Percentiles rank a stretch among this genome's conserved stretches.
These are phyloP conservation scores for Elymus sibiricus DNA, from an alignment of 176 grass and related monocot species.

Conservation along the genomic window DNA sequence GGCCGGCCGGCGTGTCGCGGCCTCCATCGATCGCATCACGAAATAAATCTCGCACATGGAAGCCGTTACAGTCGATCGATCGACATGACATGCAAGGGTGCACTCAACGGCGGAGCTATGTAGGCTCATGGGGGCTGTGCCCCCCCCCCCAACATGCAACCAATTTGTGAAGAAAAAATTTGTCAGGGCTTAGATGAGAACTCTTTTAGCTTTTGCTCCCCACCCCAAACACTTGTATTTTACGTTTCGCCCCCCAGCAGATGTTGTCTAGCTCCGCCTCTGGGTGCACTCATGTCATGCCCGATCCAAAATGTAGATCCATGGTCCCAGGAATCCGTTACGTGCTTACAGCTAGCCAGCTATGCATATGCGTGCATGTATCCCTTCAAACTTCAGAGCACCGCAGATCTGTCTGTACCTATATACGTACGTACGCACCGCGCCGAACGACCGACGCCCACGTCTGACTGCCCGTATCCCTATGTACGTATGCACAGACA, in stretches of 20 bases:
- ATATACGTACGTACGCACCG: background rate
- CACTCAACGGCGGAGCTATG: too few species aligned
- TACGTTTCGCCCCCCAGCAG: too few species aligned
- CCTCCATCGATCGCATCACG: background rate
- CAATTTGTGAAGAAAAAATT: too few species aligned
- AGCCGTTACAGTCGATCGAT: conserved; percentile 20
- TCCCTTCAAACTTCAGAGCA: background rate
- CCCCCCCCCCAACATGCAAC: too few species aligned
- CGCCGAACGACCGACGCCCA: background rate
- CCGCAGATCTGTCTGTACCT: background rate
- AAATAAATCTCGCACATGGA: conserved; percentile 36
- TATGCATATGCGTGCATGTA: background rate
- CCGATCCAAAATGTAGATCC: background rate
- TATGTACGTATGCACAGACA: background rate
- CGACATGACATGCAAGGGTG: background rate
- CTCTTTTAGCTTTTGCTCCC: too few species aligned
- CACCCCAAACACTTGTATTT: too few species aligned
- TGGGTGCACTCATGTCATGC: background rate
- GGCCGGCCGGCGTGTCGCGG: background rate
- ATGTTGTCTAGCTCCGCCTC: too few species aligned
- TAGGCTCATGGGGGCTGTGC: too few species aligned
- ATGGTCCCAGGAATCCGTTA: conserved; percentile 40
- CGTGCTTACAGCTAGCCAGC: conserved; percentile 23
- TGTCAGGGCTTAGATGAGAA: too few species aligned
- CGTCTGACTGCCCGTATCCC: background rate